These are phyloP conservation scores for Starmerella lactis-condensi DNA, from an alignment of 805 yeast genomes.

Conservation along the genomic window DNA sequence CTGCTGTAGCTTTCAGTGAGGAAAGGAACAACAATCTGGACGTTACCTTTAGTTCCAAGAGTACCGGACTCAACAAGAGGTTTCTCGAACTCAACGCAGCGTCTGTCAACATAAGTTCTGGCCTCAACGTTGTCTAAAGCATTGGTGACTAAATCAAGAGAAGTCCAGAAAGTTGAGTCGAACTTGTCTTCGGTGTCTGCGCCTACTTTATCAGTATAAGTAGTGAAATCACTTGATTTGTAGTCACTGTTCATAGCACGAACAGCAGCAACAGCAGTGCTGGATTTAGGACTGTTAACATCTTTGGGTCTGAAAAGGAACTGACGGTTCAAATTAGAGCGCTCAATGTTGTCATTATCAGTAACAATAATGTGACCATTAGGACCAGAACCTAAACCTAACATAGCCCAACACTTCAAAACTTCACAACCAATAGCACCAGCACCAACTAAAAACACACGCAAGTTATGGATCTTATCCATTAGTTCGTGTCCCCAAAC, in stretches of 20 bases:
- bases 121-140: conserved; percentile 97
- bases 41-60: conserved; percentile 93
- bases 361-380: conserved; percentile 70
- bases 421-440: conserved; percentile 99
- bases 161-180: conserved; percentile 68
- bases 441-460: conserved; percentile 84
- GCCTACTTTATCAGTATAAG: conserved; percentile 76
- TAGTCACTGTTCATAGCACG: conserved; percentile 71
- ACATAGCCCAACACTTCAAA: conserved; percentile 93
- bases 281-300: conserved; percentile 81
- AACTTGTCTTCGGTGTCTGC: conserved; percentile 78
- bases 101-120: conserved; percentile 90
- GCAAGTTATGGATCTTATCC: conserved; percentile 51
- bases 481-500: conserved; percentile 74
- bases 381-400: conserved; percentile 88
- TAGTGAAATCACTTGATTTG: conserved; percentile 45
- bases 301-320: conserved; percentile 86
- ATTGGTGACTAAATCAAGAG: conserved; percentile 76
- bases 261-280: conserved; percentile 76
- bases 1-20: conserved; percentile 91
- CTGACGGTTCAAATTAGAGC: conserved; percentile 90
- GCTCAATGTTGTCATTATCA: conserved; percentile 88
- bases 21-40: conserved; percentile 86
- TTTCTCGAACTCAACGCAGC: conserved; percentile 82
- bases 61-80: conserved; percentile 93